Evolutionary conservation across 371 early-diverging fungal species (phyloP).

Genomic region (Actinomucor elegans): DNA sequence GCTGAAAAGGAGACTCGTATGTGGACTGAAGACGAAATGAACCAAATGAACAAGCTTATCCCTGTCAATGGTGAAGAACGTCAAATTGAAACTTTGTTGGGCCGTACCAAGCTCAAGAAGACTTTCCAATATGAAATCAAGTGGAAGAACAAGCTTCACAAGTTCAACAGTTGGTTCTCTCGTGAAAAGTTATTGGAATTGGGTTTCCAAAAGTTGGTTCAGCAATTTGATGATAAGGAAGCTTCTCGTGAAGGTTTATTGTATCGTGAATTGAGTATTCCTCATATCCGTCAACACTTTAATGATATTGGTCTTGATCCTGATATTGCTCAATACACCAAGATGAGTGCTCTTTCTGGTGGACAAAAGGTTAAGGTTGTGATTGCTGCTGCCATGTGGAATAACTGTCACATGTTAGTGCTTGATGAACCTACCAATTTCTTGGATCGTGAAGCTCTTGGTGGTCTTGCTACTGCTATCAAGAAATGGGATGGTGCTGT

Average conservation of each 20-base stretch:
- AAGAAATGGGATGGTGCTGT: slow-evolving; percentile 82
- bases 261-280: slow-evolving; percentile 66
- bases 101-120: slow-evolving; percentile 80
- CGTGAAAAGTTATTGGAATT: slow-evolving; percentile 70
- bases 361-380: slow-evolving; percentile 91
- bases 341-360: slow-evolving; percentile 74
- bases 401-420: slow-evolving; percentile 80
- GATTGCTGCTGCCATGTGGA: slow-evolving; percentile 83
- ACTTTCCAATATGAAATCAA: slow-evolving; percentile 84
- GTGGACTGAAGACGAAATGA: slow-evolving; percentile 66
- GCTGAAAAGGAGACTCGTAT: slow-evolving; percentile 72
- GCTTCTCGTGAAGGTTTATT: slow-evolving; percentile 77
- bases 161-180: slow-evolving; percentile 71
- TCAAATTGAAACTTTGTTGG: slow-evolving; percentile 62
- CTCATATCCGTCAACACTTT: slow-evolving; percentile 65
- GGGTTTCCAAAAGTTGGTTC: slow-evolving; percentile 76
- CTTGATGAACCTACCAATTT: slow-evolving; percentile 89
- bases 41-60: slow-evolving; percentile 64
- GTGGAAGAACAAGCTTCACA: slow-evolving; percentile 69
- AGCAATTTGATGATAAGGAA: slow-evolving; percentile 79
- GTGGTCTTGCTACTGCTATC: slow-evolving; percentile 82
- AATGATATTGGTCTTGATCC: slow-evolving; percentile 77
- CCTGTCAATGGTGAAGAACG: slow-evolving; percentile 60
- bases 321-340: slow-evolving; percentile 75
- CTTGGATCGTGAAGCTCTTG: slow-evolving; percentile 86